Base-by-base conservation (phyloP, 2,329 filamentous ascomycete genomes). In the Apiospora malaysiana region DNA sequence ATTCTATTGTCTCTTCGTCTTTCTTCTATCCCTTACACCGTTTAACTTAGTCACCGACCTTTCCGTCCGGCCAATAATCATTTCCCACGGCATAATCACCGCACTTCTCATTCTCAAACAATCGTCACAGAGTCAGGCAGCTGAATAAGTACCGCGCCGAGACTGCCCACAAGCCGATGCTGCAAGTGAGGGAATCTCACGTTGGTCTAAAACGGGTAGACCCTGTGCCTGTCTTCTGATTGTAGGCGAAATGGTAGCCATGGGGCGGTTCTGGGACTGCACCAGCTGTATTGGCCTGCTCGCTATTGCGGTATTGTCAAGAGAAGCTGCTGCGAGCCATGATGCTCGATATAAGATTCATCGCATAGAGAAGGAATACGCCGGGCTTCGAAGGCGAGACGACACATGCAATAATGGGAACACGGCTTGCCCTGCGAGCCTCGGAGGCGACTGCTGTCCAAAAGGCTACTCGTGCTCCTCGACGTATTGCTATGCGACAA, bases 401-500 rank as follows among this genome's bases (percentile, higher is more conserved):
- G 73, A 69, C 16, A 71, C 73, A 6, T 80, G 79, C 51, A 66
- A 72, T 42, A 27, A 70, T 2, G 72, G 73, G 1, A 79, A 75
- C 70, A 72, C 73, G 2, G 65, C 79, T 67, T 79, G 75, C 67
- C 70, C 72, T n/a, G 72, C 74, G 37, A 74, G 76, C 21, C 74
- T 71, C 14, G 74, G 76, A 46, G 85, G 86, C 45, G 84, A 82
- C 45, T 87, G 86, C 70, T 88, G 86, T 71, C 85, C 86, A 1
- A 76, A 82, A 5, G 77, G 81, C 49, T 89, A 87, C 74, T 79
- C 79, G 4, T 89, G 87, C 76, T 85, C 79, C 2, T 80, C 79
- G 63, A 79, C 83, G 45, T 85, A 83, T 46, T 88, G 86, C 71
- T 83, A 82, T 74, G 83, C 84, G 16, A 85, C 85, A 5, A 84